Evolutionary conservation across 202 grass and related monocot genomes (phyloP), one percentile per base, ranked within the genome.

Genomic region (Hordeum pubiflorum): DNA sequence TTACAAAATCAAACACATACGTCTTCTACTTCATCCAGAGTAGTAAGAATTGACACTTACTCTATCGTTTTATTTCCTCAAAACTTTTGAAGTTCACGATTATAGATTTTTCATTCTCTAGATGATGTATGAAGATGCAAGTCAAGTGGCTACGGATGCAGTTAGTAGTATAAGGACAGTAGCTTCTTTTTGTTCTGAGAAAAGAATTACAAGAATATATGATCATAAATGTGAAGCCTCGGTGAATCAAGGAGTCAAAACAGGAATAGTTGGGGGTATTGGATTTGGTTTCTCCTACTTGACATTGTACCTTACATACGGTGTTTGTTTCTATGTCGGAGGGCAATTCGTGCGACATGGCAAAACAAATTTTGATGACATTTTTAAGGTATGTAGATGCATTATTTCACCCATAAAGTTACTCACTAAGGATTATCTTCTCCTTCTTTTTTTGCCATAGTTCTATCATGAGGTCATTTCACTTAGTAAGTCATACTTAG

Each of bases 201-300:
- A 90, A 75, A 89, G 83, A 76, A 75, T 97, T 48, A 82, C 80
- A 72, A 60, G 60, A 72, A 85, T 87, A 15, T 97, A 94, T n/a
- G 64, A 83, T 69, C 17, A 21, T 3, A 97, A 94, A 89, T 97
- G 94, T 57, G 52, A 87, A 79, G 88, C 86, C 59, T 93, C 88
- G 2, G 79, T 74, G 81, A 92, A 83, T 15, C 87, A 92, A 63
- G 94, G 89, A 10, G 62, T 94, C 2, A 69, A 76, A 58, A 87
- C 86, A 64, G 94, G 94, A 50, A 56, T 93, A 33, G 74, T 86
- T 43, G 87, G 87, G 22, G 94, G 91, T 46, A 26, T 94, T 33
- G 91, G 91, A 68, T 97, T 92, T 69, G 94, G 91, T 81, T 92
- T 97, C 76, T 89, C 94, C 29, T 97, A 77, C 85, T 66, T 97